Base-by-base conservation (phyloP, 768 basidiomycete species). In the Suillus subluteus region DNA sequence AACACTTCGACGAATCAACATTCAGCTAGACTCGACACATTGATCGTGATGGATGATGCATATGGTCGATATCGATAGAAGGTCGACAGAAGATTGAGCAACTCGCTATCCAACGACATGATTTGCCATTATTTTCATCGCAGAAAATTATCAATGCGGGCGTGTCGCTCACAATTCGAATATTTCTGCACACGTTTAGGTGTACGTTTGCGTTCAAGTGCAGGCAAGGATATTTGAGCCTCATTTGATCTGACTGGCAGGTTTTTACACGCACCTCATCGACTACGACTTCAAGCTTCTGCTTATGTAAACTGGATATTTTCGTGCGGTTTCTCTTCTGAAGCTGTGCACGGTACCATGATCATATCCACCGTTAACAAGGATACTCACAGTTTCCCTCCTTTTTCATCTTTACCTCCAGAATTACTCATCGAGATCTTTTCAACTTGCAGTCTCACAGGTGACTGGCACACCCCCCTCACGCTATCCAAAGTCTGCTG, bases 361-460 rank as follows among this genome's bases (percentile, higher is more conserved):
- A 43, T 32, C 41, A 30, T 61, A 41, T 48, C 35, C 63, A 37
- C 61, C 6, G 54, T 21, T 6, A 30, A 21, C 46, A 30, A 44
- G 11, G 54, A 65, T 58, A 4, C 26, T 7, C 7, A 16, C 30
- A 44, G 26, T 43, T 12, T 30, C 30, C 18, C 41, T 61, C 35
- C 63, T 30, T 75, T 83, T 21, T 62, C 69, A 11, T 64, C 63
- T 40, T 78, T 91, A 18, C 91, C 91, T 0, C 77, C 84, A 13
- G 91, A 92, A 66, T 74, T 92, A 15, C 81, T 91, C 35, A 80
- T 86, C 68, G 85, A 89, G 65, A 85, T 90, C 56, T 91, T 92
- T 75, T 74, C 69, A 9, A 67, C 74, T 4, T 80, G 79, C 50
- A 82, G 79, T 67, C 79, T 80, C 1, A 72, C 73, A n/a, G 79